Evolutionary conservation across 768 basidiomycete species (phyloP), one percentile per base, ranked within the genome.

Genomic region (Lactarius indigo): DNA sequence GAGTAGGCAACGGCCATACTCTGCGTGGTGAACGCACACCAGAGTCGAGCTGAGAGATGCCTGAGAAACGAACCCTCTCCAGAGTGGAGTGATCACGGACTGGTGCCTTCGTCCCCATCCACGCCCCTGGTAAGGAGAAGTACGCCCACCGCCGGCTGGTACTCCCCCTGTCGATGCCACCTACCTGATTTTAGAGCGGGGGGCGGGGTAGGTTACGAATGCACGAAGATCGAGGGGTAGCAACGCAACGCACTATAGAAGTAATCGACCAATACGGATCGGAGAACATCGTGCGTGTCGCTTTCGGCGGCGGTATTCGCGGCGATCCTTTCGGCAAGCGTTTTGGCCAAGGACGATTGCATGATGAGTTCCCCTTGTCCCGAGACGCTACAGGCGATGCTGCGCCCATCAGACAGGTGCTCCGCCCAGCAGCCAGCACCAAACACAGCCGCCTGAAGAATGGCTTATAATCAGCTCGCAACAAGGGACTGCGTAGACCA

Each of bases 11-110:
- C 79, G 0, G 91, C 89, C 90, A 94, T 92, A 74, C 88, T 90
- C 23, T 85, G 80, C 30, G 92, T 88, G 8, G 92, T 93, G 76
- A 93, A 94, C 47, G 86, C 90, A 73, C 91, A 92, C 89, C 90
- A 93, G 42, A 92, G 76, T 39, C 89, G 85, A 35, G 83, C 91
- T 90, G 55, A 31, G 56, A 44, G 1, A 18, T 26, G 26, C 20
- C 31, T 60, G 31, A 59, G 47, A 30, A 44, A 23, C 30, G 20
- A 35, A 30, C 13, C 23, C n/a, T 7, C 59, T 5, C 59, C 52
- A 31, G 13, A 44, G 56, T 2, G 28, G 50, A 56, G 39, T 17
- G 7, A 47, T 28, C 33, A 69, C 70, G 33, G 8, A 69, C 62
- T 28, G 50, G 37, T 23, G 63, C 39, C 26, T 56, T 39, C 18